Base-by-base conservation (phyloP, 2,329 filamentous ascomycete genomes). In the Didymella lethalis region DNA sequence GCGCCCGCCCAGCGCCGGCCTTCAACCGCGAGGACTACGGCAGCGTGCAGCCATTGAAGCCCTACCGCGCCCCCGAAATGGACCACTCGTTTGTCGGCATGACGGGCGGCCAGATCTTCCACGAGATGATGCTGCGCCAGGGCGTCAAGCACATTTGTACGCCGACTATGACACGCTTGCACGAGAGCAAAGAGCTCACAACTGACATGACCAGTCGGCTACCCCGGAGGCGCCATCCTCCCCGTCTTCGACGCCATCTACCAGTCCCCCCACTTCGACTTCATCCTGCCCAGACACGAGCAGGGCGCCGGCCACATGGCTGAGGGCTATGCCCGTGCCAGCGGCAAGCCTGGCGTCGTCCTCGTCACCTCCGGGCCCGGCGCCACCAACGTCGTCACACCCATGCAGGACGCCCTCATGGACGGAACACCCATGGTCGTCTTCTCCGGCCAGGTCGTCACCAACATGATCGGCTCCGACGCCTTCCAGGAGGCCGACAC, bases 281-380 rank as follows among this genome's bases (percentile, higher is more conserved):
- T 99, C 75, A 88, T 98, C 78, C 88, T 98, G 8, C 95, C 95
- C 29, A 88, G 91, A 79, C 95, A 99, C 81, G 95, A 98, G 82
- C 95, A 99, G 81, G 95, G 95, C 67, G 95, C 95, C 58, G 95
- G 95, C 64, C 95, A 99, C 81, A 99, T 98, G 95, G 95, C 95
- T 16, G 90, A 98, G 80, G 95, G 95, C 52, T 98, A 98, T 77
- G 95, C 95, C 55, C 89, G 95, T 71, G 94, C 93, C 57, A 94
- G 90, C 52, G 95, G 95, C 69, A 93, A 93, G 81, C 93, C 93
- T 58, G 95, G 95, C 75, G 95, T 98, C 57, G 95, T 99, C 57
- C 84, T 99, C 61, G 95, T 99, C 64, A 99, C 95, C 36, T 98
- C 95, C 12, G 95, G 95, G 34, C 95, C 95, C 16, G 95, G 95